phyloP scores from a whole-genome alignment of 805 yeast genomes.

The Aciculoconidium aculeatum region DNA sequence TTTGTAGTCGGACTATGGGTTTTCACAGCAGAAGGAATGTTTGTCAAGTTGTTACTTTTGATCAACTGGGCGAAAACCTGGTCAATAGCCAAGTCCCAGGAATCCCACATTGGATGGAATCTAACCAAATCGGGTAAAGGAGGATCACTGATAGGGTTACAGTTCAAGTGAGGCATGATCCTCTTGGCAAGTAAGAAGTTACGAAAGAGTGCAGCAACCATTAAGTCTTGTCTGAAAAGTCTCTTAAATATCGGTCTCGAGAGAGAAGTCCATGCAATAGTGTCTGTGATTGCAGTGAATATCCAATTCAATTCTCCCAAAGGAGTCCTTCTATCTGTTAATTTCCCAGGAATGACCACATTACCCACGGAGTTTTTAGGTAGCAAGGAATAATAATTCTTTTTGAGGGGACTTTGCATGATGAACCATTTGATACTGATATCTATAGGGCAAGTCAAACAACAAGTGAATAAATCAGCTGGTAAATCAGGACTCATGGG shows the following conservation, averaged over 20 bases:
- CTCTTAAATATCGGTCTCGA: conserved; percentile 85
- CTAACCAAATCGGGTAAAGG: conserved; percentile 77
- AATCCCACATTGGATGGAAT: conserved; percentile 91
- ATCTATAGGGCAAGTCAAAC: conserved; percentile 93
- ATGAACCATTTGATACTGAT: conserved; percentile 89
- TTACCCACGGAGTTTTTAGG: conserved; percentile 46
- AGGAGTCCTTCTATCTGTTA: conserved; percentile 92
- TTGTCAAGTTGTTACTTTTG: conserved; percentile 22
- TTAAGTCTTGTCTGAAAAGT: conserved; percentile 87
- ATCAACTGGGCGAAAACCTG: conserved; percentile 77
- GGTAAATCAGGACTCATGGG: conserved; percentile 95
- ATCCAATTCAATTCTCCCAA: conserved; percentile 96
- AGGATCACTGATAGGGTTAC: conserved; percentile 94
- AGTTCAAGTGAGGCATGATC: conserved; percentile 87
- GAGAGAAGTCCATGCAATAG: conserved; percentile 93
- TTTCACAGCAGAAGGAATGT: conserved; percentile 6
- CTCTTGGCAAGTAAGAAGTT: conserved; percentile 89
- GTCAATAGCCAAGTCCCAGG: conserved; percentile 96
- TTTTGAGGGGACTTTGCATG: conserved; percentile 66
- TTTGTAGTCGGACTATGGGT: conserved; percentile 4
- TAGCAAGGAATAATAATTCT: conserved; percentile 42
- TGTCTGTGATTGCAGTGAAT: conserved; percentile 95
- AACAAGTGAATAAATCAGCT: conserved; percentile 92
- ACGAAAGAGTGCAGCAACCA: conserved; percentile 94
- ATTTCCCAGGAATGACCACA: conserved; percentile 79